These are phyloP conservation scores for Teratosphaeria viscida DNA, from an alignment of 2,329 filamentous ascomycete species.

Conservation along the genomic window DNA sequence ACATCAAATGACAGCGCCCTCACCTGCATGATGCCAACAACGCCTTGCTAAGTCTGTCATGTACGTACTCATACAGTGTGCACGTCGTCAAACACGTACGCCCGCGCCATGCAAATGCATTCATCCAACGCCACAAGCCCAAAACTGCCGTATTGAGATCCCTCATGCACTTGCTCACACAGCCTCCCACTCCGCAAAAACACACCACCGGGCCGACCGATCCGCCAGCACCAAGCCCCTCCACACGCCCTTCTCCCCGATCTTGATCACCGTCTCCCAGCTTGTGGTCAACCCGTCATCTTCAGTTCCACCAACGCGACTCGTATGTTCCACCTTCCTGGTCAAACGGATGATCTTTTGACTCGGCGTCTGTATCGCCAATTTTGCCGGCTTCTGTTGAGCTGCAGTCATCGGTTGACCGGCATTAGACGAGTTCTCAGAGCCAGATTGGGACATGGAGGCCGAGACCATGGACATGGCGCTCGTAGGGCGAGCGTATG, in stretches of 20 bases:
- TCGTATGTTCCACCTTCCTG: constrained; percentile 55
- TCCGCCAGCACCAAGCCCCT: constrained; percentile 73
- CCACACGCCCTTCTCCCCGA: constrained; percentile 72
- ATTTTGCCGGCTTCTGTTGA: constrained; percentile 74
- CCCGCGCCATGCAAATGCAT: neutral
- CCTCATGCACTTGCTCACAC: neutral
- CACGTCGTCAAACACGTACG: neutral
- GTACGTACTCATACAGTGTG: neutral
- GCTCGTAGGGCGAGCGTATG: constrained; percentile 45
- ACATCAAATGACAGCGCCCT: neutral
- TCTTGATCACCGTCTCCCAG: constrained; percentile 89
- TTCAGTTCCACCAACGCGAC: constrained; percentile 39
- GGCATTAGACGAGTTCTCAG: constrained; percentile 42
- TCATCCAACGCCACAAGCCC: neutral
- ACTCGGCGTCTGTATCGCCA: constrained; percentile 86
- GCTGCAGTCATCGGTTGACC: constrained; percentile 41
- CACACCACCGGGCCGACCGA: constrained; percentile 75
- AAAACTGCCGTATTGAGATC: constrained; percentile 14
- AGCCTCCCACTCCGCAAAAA: constrained; percentile 74
- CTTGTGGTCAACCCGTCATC: constrained; percentile 58
- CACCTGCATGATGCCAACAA: neutral
- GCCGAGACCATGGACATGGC: constrained; percentile 52
- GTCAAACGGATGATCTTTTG: constrained; percentile 89
- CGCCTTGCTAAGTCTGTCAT: neutral
- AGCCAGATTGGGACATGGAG: constrained; percentile 37